These are phyloP conservation scores for Pseudofabraea citricarpa DNA, from an alignment of 2,329 filamentous ascomycete genomes.

Conservation along the genomic window DNA sequence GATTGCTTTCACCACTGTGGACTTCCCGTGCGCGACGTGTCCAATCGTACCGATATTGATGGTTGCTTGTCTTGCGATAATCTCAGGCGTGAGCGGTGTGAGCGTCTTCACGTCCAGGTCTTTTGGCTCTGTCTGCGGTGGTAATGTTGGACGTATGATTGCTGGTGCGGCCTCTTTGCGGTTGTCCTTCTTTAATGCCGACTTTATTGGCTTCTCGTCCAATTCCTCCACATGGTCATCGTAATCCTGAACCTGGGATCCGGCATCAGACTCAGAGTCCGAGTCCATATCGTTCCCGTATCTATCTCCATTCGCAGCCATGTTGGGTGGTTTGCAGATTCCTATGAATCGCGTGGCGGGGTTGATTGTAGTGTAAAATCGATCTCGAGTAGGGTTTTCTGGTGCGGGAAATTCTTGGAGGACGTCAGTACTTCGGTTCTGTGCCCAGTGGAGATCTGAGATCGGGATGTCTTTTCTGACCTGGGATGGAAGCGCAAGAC, in stretches of 20 bases:
- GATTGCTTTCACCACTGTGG: slow-evolving; percentile 97
- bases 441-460: too few relatives aligned
- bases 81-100: slow-evolving; percentile 86
- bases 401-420: not conserved
- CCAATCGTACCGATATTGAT: slow-evolving; percentile 99
- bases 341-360: not conserved
- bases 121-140: slow-evolving; percentile 89
- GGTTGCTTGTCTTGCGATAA: slow-evolving; percentile 95
- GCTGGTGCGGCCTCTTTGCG: slow-evolving; percentile 48
- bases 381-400: not conserved
- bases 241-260: slow-evolving; percentile 51
- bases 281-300: slow-evolving; percentile 70
- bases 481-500: too few relatives aligned
- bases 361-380: slow-evolving; percentile 1
- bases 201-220: slow-evolving; percentile 67
- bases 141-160: slow-evolving; percentile 61
- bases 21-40: slow-evolving; percentile 98
- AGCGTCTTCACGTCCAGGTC: slow-evolving; percentile 78
- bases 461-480: too few relatives aligned
- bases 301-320: slow-evolving; percentile 50
- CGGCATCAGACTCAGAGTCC: slow-evolving; percentile 57
- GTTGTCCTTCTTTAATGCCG: slow-evolving; percentile 76
- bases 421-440: too few relatives aligned
- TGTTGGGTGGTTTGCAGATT: slow-evolving; percentile 19
- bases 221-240: slow-evolving; percentile 52